These are phyloP conservation scores for Pseudogymnoascus sp. DNA, from an alignment of 2,329 filamentous ascomycete species.

Conservation along the genomic window DNA sequence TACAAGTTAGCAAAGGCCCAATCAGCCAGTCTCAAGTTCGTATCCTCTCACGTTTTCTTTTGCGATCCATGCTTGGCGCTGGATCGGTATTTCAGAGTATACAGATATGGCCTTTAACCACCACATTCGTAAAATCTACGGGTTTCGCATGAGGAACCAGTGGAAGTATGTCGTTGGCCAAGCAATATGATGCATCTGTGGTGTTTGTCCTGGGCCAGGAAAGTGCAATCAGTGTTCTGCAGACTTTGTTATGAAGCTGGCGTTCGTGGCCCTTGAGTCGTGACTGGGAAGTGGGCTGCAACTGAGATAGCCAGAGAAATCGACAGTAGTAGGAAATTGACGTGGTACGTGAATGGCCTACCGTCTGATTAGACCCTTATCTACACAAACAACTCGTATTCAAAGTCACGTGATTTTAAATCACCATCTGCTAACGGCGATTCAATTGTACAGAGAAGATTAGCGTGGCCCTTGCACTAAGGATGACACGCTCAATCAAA, in stretches of 20 bases:
- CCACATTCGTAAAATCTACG: slow-evolving; percentile 30
- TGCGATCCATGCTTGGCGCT: slow-evolving; percentile 52
- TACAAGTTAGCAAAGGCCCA: slow-evolving; percentile 7
- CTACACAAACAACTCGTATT: not conserved
- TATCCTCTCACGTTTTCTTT: slow-evolving; percentile 50
- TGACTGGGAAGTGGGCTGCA: not conserved
- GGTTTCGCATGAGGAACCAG: slow-evolving; percentile 26
- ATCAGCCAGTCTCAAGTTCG: not conserved
- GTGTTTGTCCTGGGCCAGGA: slow-evolving; percentile 11
- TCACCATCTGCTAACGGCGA: not conserved
- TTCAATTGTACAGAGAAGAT: slow-evolving; percentile 55
- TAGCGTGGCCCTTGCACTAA: slow-evolving; percentile 85
- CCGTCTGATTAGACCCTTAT: not conserved
- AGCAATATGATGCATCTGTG: slow-evolving; percentile 31
- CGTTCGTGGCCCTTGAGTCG: not conserved
- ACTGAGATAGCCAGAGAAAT: slow-evolving; percentile 3
- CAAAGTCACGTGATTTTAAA: not conserved
- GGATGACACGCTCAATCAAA: slow-evolving; percentile 88
- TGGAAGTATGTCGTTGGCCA: slow-evolving; percentile 25
- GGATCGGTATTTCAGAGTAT: slow-evolving; percentile 20
- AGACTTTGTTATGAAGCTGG: slow-evolving; percentile 7
- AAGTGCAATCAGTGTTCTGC: not conserved
- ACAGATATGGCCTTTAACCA: slow-evolving; percentile 24
- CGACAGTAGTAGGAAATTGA: slow-evolving; percentile 5
- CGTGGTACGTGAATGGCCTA: not conserved